phyloP scores from a whole-genome alignment of 495 filamentous ascomycete genomes.

The Daldinia childiae region DNA sequence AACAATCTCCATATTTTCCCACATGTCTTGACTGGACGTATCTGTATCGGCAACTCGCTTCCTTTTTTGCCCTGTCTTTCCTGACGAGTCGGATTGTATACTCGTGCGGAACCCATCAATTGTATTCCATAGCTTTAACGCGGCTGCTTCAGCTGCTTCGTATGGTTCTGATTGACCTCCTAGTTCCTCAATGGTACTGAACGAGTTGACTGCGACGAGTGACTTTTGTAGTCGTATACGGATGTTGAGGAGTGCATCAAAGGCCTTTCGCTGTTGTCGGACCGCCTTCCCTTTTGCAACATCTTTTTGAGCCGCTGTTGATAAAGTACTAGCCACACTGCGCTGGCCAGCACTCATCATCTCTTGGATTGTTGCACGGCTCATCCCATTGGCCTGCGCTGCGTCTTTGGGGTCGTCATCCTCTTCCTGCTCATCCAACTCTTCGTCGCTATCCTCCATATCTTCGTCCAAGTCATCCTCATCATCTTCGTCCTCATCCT shows the following conservation, averaged over 20 bases:
- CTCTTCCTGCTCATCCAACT: constrained; percentile 52
- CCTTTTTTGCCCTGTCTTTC: constrained; percentile 61
- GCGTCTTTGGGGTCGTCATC: constrained; percentile 23
- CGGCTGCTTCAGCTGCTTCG: constrained; percentile 86
- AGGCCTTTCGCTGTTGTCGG: constrained; percentile 80
- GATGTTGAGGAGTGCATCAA: constrained; percentile 85
- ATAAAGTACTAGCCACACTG: constrained; percentile 61
- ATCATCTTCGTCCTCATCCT: constrained; percentile 46
- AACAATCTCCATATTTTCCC: constrained; percentile 72
- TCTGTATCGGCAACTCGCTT: constrained; percentile 63
- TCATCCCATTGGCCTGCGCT: constrained; percentile 32
- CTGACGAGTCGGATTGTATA: constrained; percentile 50
- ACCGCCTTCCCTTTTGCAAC: constrained; percentile 86
- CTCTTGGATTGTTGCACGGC: constrained; percentile 39
- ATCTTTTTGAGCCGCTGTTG: constrained; percentile 58
- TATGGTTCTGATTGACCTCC: constrained; percentile 59
- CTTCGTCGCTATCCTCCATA: constrained; percentile 62
- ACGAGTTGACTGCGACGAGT: constrained; percentile 80
- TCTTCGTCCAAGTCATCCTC: constrained; percentile 72
- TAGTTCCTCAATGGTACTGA: constrained; percentile 59
- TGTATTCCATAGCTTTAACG: constrained; percentile 84
- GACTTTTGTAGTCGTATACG: constrained; percentile 93
- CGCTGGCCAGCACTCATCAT: constrained; percentile 46
- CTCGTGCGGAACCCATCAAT: constrained; percentile 76
- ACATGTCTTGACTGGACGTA: constrained; percentile 68